Evolutionary conservation across 78 protist genomes (phyloP).

Genomic region (Paratrimastix pyriformis): DNA sequence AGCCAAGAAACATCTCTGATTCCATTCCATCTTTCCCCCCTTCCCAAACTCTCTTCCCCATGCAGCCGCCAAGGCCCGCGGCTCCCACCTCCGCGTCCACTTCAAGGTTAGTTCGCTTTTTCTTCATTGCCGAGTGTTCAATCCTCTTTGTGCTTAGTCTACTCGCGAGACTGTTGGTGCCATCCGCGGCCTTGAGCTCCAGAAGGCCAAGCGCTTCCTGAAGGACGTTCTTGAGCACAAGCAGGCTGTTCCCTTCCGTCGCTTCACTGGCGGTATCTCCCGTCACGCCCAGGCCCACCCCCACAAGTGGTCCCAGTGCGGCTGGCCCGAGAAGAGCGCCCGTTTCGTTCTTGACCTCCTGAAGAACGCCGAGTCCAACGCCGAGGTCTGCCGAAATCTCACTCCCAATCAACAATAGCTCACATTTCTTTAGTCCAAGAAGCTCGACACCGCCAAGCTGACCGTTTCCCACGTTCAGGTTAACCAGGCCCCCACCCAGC

Average conservation of each 20-base stretch:
- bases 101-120: no score
- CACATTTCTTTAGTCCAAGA: slow-evolving; percentile 4
- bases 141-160: no score
- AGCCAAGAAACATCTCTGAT: no score
- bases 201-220: slow-evolving; percentile 38
- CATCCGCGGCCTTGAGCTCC: slow-evolving; percentile 33
- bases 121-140: no score
- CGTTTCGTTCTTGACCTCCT: slow-evolving; percentile 40
- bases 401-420: background rate
- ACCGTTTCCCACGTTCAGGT: slow-evolving; percentile 52
- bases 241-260: slow-evolving; percentile 53
- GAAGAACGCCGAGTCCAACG: slow-evolving; percentile 55
- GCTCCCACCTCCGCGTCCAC: no score
- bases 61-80: no score
- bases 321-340: slow-evolving; percentile 53
- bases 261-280: slow-evolving; percentile 44
- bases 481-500: slow-evolving; percentile 38
- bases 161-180: slow-evolving; percentile 76
- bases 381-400: slow-evolving; percentile 9
- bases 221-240: slow-evolving; percentile 44
- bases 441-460: slow-evolving; percentile 38
- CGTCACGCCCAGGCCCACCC: slow-evolving; percentile 52
- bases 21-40: no score
- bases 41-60: no score
- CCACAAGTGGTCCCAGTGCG: slow-evolving; percentile 12